These are phyloP conservation scores for Nelumbo lutea DNA, from an alignment of 164 flowering plant genomes.

Conservation along the genomic window DNA sequence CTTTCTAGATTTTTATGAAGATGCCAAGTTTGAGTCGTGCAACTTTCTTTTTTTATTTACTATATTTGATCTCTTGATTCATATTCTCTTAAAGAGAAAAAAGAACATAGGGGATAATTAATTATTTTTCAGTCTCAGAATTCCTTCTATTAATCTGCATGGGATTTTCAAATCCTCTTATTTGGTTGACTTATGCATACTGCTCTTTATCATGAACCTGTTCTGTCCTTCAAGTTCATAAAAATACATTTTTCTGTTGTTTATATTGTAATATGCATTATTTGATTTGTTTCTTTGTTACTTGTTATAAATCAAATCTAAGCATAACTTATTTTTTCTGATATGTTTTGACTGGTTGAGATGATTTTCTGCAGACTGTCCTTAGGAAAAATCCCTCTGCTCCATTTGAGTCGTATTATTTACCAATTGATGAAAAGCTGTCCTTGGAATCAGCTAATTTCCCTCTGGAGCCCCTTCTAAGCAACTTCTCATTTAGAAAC, in stretches of 20 bases:
- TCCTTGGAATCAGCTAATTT: conserved; percentile 39
- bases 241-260: not conserved
- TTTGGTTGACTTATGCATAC: not conserved
- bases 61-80: no score
- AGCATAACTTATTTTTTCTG: not conserved
- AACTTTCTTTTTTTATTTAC: not conserved
- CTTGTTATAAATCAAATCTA: not conserved
- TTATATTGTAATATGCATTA: not conserved
- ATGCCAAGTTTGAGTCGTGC: not conserved
- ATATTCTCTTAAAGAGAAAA: not conserved
- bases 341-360: conserved; percentile 29
- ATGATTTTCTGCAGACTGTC: conserved; percentile 70
- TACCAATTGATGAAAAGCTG: conserved; percentile 45
- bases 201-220: not conserved
- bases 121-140: not conserved
- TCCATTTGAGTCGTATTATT: conserved; percentile 60
- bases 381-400: conserved; percentile 37
- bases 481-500: conserved; percentile 43
- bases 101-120: not conserved
- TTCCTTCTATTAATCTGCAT: not conserved
- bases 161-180: not conserved
- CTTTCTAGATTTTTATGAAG: not conserved
- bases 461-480: conserved; percentile 60
- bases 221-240: not conserved
- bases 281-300: not conserved